A percentile compares a stretch with the other conserved stretches of the same genome.
Conservation (phyloP, 805 yeast genomes). For the Wickerhamomyces ciferrii region DNA sequence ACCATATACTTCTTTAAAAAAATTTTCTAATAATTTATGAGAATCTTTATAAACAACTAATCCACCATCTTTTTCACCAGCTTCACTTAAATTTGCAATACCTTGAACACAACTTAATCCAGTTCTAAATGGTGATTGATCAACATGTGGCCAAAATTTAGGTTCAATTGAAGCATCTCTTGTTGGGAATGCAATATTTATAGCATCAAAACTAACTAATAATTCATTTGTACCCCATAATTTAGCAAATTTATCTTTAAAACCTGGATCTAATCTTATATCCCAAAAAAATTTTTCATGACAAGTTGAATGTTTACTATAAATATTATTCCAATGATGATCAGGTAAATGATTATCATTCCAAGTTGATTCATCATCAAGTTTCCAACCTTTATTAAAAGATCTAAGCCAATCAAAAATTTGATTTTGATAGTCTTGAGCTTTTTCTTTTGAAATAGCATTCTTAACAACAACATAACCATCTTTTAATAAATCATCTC, state of each 20-base stretch:
- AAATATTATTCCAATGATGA: slow-evolving; percentile 12
- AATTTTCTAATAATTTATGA: slow-evolving; percentile 18
- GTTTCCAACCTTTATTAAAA: slow-evolving; percentile 18
- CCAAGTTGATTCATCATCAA: slow-evolving; percentile 24
- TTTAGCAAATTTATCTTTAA: slow-evolving; percentile 21
- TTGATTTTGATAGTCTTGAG: slow-evolving; percentile 17
- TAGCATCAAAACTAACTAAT: slow-evolving; percentile 27
- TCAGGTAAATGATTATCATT: slow-evolving; percentile 23
- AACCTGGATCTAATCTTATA: slow-evolving; percentile 24
- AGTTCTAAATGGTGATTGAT: slow-evolving; percentile 26
- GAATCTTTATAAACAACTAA: slow-evolving; percentile 24
- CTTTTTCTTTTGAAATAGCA: slow-evolving; percentile 21
- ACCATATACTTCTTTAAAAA: slow-evolving; percentile 17
- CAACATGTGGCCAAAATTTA: slow-evolving; percentile 28
- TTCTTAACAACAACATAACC: slow-evolving; percentile 28
- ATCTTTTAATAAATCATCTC: slow-evolving; percentile 22
- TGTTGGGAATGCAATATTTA: slow-evolving; percentile 25
- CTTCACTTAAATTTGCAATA: slow-evolving; percentile 22
- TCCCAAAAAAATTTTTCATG: slow-evolving; percentile 32
- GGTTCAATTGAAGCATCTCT: slow-evolving; percentile 6
- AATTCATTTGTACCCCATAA: slow-evolving; percentile 29
- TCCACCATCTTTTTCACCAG: slow-evolving; percentile 27
- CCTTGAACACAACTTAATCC: slow-evolving; percentile 29
- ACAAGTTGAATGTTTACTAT: slow-evolving; percentile 15
- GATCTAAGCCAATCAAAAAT: slow-evolving; percentile 20